Evolutionary conservation across 2,329 filamentous ascomycete genomes (phyloP).

Genomic region (Colletotrichum echinochloae): DNA sequence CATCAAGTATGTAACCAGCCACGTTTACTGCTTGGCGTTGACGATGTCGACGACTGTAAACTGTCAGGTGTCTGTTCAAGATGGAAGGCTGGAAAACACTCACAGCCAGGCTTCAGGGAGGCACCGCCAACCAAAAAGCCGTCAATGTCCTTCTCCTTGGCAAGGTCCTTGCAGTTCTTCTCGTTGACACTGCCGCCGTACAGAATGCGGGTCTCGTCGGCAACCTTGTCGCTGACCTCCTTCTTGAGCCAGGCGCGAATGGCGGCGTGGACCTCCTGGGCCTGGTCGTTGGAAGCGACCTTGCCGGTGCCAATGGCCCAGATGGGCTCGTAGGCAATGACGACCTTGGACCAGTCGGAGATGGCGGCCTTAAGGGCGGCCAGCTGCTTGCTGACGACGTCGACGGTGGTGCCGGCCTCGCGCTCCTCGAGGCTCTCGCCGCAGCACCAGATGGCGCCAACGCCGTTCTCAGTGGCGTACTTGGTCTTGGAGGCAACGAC

Average conservation of each 20-base stretch:
- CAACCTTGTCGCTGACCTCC: conserved; percentile 78
- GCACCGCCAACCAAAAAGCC: conserved; percentile 97
- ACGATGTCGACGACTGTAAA: conserved; percentile 68
- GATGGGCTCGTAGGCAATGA: conserved; percentile 98
- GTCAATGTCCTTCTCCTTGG: conserved; percentile 94
- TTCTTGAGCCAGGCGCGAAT: conserved; percentile 90
- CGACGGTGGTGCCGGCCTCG: conserved; percentile 85
- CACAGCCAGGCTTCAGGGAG: conserved; percentile 95
- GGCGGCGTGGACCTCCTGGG: conserved; percentile 92
- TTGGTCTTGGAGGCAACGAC: conserved; percentile 95
- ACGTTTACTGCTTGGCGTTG: conserved; percentile 65
- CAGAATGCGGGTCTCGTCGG: conserved; percentile 91
- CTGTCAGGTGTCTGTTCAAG: conserved; percentile 26
- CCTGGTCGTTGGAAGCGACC: conserved; percentile 89
- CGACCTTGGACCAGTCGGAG: conserved; percentile 91
- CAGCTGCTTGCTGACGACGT: conserved; percentile 87
- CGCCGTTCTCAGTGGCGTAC: conserved; percentile 85
- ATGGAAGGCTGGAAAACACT: conserved; percentile 52
- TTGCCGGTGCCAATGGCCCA: conserved; percentile 97
- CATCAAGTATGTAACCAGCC: conserved; percentile 28
- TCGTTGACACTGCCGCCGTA: conserved; percentile 97
- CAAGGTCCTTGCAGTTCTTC: conserved; percentile 96
- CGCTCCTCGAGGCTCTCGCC: conserved; percentile 96
- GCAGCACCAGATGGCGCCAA: conserved; percentile 95
- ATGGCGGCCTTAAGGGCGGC: conserved; percentile 81